These are phyloP conservation scores for Colletotrichum sublineola DNA, from an alignment of 2,329 filamentous ascomycete genomes.

Conservation along the genomic window DNA sequence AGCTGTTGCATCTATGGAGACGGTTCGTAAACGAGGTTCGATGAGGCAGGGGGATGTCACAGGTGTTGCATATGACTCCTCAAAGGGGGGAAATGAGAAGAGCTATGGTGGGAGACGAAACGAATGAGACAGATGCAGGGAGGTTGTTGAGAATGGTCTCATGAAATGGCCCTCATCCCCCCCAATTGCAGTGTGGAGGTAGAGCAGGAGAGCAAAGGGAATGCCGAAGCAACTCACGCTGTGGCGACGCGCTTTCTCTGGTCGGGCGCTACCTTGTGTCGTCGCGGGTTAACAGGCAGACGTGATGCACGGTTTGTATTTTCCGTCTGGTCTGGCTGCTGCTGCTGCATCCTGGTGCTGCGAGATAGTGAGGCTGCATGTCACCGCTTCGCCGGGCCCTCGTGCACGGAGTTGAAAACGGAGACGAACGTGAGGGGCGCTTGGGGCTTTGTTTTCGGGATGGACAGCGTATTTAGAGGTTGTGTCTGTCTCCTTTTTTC, in stretches of 20 bases:
- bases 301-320: constrained; percentile 48
- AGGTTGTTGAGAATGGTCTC: not conserved
- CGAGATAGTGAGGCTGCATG: constrained; percentile 37
- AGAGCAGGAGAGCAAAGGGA: not conserved
- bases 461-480: not conserved
- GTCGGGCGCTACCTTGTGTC: constrained; percentile 61
- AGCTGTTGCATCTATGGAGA: constrained; percentile 62
- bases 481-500: not conserved
- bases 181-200: no score
- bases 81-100: not conserved
- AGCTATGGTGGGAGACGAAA: not conserved
- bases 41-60: not conserved
- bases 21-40: constrained; percentile 6
- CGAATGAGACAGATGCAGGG: not conserved
- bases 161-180: no score
- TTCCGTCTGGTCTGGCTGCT: constrained; percentile 35
- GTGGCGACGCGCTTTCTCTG: constrained; percentile 63
- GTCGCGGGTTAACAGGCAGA: constrained; percentile 64
- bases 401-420: not conserved
- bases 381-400: constrained; percentile 33
- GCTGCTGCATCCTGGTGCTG: constrained; percentile 41
- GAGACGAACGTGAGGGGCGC: not conserved
- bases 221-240: constrained; percentile 56
- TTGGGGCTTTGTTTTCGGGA: not conserved
- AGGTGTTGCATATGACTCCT: not conserved